phyloP scores from a whole-genome alignment of 108 stramenopile genomes.

The Discostella stelligeroides region DNA sequence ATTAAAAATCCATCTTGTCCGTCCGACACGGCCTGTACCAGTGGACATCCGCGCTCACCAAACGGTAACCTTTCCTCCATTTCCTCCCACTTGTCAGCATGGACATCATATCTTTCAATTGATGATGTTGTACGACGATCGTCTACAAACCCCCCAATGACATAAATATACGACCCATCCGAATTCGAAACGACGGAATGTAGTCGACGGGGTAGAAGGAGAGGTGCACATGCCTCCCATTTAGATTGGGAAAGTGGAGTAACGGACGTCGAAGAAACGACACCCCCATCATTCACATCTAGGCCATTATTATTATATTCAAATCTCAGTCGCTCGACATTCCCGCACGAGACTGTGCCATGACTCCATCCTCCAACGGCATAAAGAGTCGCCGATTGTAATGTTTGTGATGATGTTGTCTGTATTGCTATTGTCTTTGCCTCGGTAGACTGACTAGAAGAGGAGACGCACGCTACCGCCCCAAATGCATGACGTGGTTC shows the following conservation, averaged over 20 bases:
- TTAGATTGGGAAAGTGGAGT: neutral
- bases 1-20: constrained; percentile 21
- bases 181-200: constrained; percentile 34
- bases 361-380: constrained; percentile 42
- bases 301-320: too few relatives aligned
- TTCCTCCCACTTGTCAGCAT: constrained; percentile 17
- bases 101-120: constrained; percentile 31
- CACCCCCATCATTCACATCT: too few relatives aligned
- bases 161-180: constrained; percentile 32
- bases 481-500: constrained; percentile 40
- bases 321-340: constrained; percentile 24
- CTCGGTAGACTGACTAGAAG: too few relatives aligned
- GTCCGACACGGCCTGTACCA: constrained; percentile 38
- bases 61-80: constrained; percentile 24
- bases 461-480: constrained; percentile 13
- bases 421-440: neutral
- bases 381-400: constrained; percentile 14
- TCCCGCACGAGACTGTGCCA: constrained; percentile 32
- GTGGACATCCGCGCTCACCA: constrained; percentile 13
- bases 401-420: constrained; percentile 1
- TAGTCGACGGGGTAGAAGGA: constrained; percentile 32
- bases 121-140: constrained; percentile 31
- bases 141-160: constrained; percentile 33
- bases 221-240: constrained; percentile 32
- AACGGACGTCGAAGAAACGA: neutral